Evolutionary conservation across 345 rosid species (phyloP).

Genomic region (Diplotaxis tenuifolia): DNA sequence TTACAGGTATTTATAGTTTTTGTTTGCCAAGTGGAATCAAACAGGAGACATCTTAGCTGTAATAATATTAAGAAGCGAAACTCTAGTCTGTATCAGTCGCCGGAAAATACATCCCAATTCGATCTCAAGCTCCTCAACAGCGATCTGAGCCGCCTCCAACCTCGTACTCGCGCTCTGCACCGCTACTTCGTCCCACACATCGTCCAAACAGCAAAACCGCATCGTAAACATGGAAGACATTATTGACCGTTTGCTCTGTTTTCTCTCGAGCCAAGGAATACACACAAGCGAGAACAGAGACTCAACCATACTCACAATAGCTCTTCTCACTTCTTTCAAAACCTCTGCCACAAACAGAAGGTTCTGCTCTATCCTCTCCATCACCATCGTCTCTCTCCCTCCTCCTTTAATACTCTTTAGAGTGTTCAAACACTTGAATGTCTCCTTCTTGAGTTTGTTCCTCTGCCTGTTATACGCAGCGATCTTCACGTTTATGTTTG

Average conservation of each 20-base stretch:
- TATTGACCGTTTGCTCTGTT: constrained; percentile 35
- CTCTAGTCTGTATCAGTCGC: constrained; percentile 79
- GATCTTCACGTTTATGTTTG: constrained; percentile 41
- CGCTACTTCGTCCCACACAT: constrained; percentile 47
- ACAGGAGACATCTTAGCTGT: constrained; percentile 29
- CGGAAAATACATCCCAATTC: constrained; percentile 64
- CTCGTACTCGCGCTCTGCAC: constrained; percentile 58
- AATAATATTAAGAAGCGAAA: constrained; percentile 68
- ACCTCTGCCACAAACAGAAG: constrained; percentile 49
- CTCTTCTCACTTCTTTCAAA: constrained; percentile 55
- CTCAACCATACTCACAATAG: constrained; percentile 50
- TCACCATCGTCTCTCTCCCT: constrained; percentile 18
- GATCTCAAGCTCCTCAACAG: constrained; percentile 60
- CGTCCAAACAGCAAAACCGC: constrained; percentile 36
- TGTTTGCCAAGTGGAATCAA: neutral
- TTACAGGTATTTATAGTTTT: neutral
- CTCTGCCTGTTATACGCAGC: constrained; percentile 49
- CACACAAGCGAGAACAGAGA: constrained; percentile 55
- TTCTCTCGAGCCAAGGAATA: constrained; percentile 63
- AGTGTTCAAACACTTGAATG: constrained; percentile 51
- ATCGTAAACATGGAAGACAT: constrained; percentile 36
- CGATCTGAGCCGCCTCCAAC: constrained; percentile 62
- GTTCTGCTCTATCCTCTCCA: constrained; percentile 30
- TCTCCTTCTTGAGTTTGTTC: constrained; percentile 64
- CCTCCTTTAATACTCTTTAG: constrained; percentile 44